A percentile compares a stretch with the other conserved stretches of the same genome.
phyloP scores from a whole-genome alignment of 2,329 filamentous ascomycete species.

The Emergomyces orientalis region DNA sequence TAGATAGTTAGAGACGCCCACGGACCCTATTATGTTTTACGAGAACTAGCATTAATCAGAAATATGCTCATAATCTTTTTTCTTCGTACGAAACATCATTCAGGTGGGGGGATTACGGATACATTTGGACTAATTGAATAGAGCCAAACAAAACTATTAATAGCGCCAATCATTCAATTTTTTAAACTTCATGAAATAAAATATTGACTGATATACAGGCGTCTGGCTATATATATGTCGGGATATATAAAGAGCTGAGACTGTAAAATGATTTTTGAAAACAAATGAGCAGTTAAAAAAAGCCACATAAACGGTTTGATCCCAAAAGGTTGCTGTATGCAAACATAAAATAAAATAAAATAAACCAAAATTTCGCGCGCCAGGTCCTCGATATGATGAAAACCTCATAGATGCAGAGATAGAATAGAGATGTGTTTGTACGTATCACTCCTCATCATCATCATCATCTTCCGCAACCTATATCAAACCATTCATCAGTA shows the following conservation, averaged over 20 bases:
- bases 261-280: no score
- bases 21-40: no score
- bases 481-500: neutral
- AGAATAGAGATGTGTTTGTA: slow-evolving; percentile 4
- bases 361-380: neutral
- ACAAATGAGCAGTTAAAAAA: neutral
- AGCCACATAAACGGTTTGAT: neutral
- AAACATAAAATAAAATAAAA: neutral
- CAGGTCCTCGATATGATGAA: neutral
- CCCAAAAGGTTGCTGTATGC: neutral
- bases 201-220: neutral
- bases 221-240: neutral
- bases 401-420: neutral
- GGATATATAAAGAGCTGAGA: neutral
- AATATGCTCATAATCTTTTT: no score
- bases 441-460: slow-evolving; percentile 27
- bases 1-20: no score
- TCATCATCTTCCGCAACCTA: slow-evolving; percentile 37
- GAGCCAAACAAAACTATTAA: no score
- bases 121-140: no score
- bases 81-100: no score
- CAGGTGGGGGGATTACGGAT: no score
- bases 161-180: no score
- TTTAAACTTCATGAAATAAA: neutral
- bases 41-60: no score